Evolutionary conservation across 768 basidiomycete species (phyloP), one percentile per base, ranked within the genome.

Genomic region (Phanerodontia chrysosporium): DNA sequence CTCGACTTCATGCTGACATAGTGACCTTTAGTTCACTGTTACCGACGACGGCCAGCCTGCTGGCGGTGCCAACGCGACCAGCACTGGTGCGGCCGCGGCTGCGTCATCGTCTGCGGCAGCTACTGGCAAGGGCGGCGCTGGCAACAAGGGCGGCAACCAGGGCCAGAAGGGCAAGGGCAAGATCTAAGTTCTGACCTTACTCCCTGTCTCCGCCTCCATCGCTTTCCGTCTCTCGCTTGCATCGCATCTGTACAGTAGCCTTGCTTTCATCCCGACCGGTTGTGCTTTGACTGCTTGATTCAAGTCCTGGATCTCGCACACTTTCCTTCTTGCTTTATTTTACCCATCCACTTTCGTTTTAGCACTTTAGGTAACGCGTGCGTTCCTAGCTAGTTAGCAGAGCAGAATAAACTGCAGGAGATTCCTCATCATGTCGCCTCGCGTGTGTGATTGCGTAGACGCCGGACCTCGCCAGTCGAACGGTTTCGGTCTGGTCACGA

Each of bases 21-120:
- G 25, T 24, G 0, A 27, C 28, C 12, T 54, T 18, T 36, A 69
- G 68, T 69, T 69, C 65, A 67, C 65, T 30, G 70, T 69, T 57
- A 55, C 62, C 25, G 65, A 60, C 45, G 58, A 55, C 46, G 66
- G 60, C 46, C n/a, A 29, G 18, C 61, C 65, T 28, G 62, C 56
- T 49, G 59, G 58, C n/a, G n/a, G n/a, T 48, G 59, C 22, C 54
- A 57, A 62, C 14, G 45, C 45, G 29, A 53, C 60, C 2, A 30
- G 46, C 14, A 22, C 52, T 0, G 51, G 44, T 9, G 57, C 53
- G 24, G 53, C 55, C 18, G 59, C 59, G 27, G 58, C 58, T 5
- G 58, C 22, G 55, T 39, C 62, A 29, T 57, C 61, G 24, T 36
- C 59, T 16, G 57, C 58, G 1, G 49, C 53, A 10, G 64, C 58